Base-by-base conservation (phyloP, 2,329 filamentous ascomycete genomes). In the Blastomyces percursus region DNA sequence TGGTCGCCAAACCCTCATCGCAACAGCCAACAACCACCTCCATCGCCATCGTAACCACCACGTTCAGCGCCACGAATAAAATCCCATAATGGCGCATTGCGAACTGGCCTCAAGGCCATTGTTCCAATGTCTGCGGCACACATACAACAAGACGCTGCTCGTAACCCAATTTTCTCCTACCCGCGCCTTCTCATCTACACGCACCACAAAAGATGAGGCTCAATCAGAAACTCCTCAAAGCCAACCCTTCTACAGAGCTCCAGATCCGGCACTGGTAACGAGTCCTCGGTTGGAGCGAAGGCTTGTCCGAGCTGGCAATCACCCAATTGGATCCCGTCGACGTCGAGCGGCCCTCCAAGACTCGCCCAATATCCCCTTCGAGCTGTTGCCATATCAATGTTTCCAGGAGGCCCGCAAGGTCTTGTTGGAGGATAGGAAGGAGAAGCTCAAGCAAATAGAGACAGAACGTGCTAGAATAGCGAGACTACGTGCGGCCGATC, bases 321-420 rank as follows among this genome's bases (percentile, higher is more conserved):
- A 84, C 65, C 91, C 90, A 60, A 80, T 96, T 69, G 92, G 92
- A 59, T 96, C 91, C 55, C 86, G 92, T 69, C 85, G 92, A 80
- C 87, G 92, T 66, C 87, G 93, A 73, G 84, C 86, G 35, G 89
- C 89, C 35, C 75, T 92, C 64, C 85, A 78, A 82, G 70, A 84
- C 79, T 69, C 83, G 79, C 66, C 82, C 65, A 83, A 87, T 70
- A 79, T 96, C 59, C 91, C 92, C 32, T 96, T 99, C 73, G 91
- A 96, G 79, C 89, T 93, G 73, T 80, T 99, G 68, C 94, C 94
- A 21, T 99, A 95, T 78, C 93, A 97, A 81, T 94, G 90, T 77
- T 99, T 97, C 79, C 94, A 99, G 77, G 92, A 96, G 78, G 94
- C 94, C 50, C 85, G 92, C 66, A 90, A 91, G 73, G 77, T 97